Base-by-base conservation (phyloP, 176 grass and related monocot genomes). In the Aegilops tauschii region DNA sequence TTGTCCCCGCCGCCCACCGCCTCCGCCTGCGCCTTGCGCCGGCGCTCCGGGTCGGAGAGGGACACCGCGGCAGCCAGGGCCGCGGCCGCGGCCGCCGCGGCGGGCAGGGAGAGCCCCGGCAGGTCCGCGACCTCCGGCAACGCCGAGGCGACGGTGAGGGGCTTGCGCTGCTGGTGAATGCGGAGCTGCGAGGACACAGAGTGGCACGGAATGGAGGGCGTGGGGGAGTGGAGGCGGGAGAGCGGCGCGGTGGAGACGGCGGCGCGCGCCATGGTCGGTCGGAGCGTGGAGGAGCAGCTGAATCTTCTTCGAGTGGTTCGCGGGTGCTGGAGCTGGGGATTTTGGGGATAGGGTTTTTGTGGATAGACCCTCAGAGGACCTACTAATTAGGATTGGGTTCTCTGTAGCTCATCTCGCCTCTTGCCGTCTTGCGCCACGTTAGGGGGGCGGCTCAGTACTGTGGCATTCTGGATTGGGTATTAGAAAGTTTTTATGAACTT, bases 1-100 rank as follows among this genome's bases (percentile, higher is more conserved):
- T 98, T 98, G 87, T 98, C 93, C 29, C 80, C 93, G 62, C 96
- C 93, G 21, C 93, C 93, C n/a, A 88, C 90, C 1, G 84, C 96
- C 78, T 92, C 90, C 0, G 96, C 93, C 86, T 96, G 96, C 37
- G 83, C 86, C 27, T 75, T 86, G 5, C 93, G 86, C 0, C 96
- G 59, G 6, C 92, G 93, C 17, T 98, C 93, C 0, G 96, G 96
- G 84, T 95, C 93, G 18, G 96, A 87, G 2, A 98, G 86, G 0
- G 91, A 94, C 2, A 95, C 58, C 1, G 85, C 86, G 3, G 76
- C 88, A 0, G 84, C 92, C 0, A 88, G 78, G 0, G 92, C 89
- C 1, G 95, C 93, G 0, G 84, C 88, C 0, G 92, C 86, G 0
- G 91, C 92, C 67, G 86, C 95, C 3, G 88, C 88, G 9, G 87